phyloP scores from a whole-genome alignment of 805 yeast genomes.

The Kurtzmaniella fragi region DNA sequence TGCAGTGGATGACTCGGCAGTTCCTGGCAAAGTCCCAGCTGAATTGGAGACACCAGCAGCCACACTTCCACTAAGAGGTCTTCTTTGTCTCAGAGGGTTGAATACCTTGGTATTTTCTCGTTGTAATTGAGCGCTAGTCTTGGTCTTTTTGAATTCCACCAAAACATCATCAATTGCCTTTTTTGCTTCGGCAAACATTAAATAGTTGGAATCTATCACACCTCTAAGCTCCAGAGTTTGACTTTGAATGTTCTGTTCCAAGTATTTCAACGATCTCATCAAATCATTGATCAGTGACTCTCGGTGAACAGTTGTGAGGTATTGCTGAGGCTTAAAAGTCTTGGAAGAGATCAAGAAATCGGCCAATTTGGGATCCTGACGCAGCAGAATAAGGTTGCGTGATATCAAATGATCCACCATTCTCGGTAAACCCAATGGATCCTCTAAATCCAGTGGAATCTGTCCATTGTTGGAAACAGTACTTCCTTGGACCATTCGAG shows the following conservation, averaged over 20 bases:
- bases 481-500: conserved; percentile 15
- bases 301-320: conserved; percentile 30
- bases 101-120: conserved; percentile 30
- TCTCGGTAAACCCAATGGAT: conserved; percentile 3
- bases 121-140: conserved; percentile 31
- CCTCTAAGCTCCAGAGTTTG: conserved; percentile 32
- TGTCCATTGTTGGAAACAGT: not conserved
- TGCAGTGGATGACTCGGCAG: conserved; percentile 11
- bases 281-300: conserved; percentile 34
- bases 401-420: conserved; percentile 3
- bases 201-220: conserved; percentile 32
- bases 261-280: conserved; percentile 19
- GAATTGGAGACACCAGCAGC: conserved; percentile 12
- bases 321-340: conserved; percentile 30
- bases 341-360: conserved; percentile 33
- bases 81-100: conserved; percentile 24
- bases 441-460: not conserved
- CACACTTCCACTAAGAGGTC: conserved; percentile 7
- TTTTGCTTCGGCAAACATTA: conserved; percentile 32
- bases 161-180: conserved; percentile 34
- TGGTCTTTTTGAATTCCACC: conserved; percentile 26
- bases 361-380: conserved; percentile 24
- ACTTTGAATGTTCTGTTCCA: conserved; percentile 28
- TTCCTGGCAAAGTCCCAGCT: conserved; percentile 8
- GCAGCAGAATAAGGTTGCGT: conserved; percentile 1